Evolutionary conservation across 2,329 filamentous ascomycete genomes (phyloP).

Genomic region (Geosmithia morbida): DNA sequence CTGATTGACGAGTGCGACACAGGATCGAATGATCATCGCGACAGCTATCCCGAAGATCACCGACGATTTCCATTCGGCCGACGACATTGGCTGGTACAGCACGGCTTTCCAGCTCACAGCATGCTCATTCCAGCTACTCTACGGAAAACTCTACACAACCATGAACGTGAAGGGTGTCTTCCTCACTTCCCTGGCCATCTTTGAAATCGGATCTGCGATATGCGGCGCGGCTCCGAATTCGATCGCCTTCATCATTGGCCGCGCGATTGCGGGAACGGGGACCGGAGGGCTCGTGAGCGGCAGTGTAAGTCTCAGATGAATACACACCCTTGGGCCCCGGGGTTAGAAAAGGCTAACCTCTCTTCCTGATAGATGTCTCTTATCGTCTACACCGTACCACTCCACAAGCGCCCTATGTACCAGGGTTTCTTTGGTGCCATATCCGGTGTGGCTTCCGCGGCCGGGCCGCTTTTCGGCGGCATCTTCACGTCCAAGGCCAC

Average conservation of each 20-base stretch:
- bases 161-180: conserved; percentile 35
- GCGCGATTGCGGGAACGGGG: conserved; percentile 40
- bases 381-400: neutral
- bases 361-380: neutral
- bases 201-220: conserved; percentile 37
- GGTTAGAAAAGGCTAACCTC: neutral
- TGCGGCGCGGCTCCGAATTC: conserved; percentile 41
- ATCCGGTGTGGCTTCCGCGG: conserved; percentile 30
- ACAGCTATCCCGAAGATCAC: conserved; percentile 21
- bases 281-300: conserved; percentile 36
- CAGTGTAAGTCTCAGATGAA: neutral
- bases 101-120: conserved; percentile 29
- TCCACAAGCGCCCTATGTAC: neutral
- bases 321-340: too few relatives aligned
- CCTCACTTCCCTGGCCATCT: conserved; percentile 30
- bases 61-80: conserved; percentile 17
- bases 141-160: conserved; percentile 38
- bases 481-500: conserved; percentile 20
- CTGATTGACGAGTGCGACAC: neutral
- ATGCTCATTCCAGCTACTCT: conserved; percentile 26
- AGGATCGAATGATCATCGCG: conserved; percentile 37
- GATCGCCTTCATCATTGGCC: conserved; percentile 37
- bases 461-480: conserved; percentile 33
- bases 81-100: conserved; percentile 51
- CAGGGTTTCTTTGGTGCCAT: conserved; percentile 9